A percentile compares a stretch with the other conserved stretches of the same genome.
Evolutionary conservation across 2,329 filamentous ascomycete species (phyloP).

Genomic region (Penicillium sp.): DNA sequence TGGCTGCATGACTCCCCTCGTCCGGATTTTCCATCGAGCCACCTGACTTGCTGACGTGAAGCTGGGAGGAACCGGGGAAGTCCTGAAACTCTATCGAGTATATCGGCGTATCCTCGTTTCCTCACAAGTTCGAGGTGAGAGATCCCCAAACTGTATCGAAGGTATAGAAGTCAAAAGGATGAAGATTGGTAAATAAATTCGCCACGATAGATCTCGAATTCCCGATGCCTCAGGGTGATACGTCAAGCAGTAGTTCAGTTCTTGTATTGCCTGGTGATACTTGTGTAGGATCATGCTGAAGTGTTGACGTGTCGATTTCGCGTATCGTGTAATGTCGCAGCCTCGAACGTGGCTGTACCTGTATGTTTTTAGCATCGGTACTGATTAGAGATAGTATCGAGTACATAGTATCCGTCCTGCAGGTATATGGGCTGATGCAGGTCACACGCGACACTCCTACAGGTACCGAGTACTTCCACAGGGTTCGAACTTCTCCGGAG

Average conservation of each 20-base stretch:
- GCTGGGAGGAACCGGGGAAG: constrained; percentile 1
- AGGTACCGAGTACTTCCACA: constrained; percentile 16
- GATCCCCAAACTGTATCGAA: not conserved
- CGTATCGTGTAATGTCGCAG: not conserved
- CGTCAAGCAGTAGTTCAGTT: not conserved
- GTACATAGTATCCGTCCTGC: not conserved
- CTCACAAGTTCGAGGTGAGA: not conserved
- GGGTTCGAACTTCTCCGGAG: constrained; percentile 24
- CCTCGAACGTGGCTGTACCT: not conserved
- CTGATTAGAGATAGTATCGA: not conserved
- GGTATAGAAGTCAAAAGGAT: not conserved
- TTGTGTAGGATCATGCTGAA: not conserved
- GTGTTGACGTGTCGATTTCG: constrained; percentile 1
- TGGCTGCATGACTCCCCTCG: not conserved
- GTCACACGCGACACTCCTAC: constrained; percentile 1
- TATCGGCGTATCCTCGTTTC: not conserved
- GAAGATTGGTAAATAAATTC: not conserved
- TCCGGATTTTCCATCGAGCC: not conserved
- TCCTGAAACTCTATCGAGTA: not conserved
- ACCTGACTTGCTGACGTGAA: constrained; percentile 12
- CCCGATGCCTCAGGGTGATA: not conserved
- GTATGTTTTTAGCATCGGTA: not conserved
- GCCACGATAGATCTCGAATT: not conserved
- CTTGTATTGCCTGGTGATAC: not conserved
- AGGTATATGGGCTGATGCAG: not conserved